Evolutionary conservation across 1,139 yeast species (phyloP), one percentile per base, ranked within the genome.

Genomic region (Pneumocystis jirovecii): DNA sequence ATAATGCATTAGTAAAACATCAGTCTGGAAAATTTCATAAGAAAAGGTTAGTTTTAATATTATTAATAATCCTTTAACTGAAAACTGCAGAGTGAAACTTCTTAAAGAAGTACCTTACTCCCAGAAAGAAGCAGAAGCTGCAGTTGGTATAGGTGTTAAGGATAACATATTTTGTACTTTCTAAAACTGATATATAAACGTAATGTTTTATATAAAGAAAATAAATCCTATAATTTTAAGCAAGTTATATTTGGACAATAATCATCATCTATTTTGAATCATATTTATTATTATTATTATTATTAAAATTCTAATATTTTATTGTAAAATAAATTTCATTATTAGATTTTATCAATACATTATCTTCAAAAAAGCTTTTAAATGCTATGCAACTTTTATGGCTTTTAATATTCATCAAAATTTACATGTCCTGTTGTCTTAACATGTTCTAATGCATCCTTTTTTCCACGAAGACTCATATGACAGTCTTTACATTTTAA

Each of bases 121-220:
- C 4, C 85, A 83, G 64, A 83, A 87, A 69, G 97, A 91, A 73
- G 86, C 96, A 50, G 90, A 89, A 72, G 96, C 96, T 59, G 97
- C 96, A 1, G 82, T 87, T 0, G 97, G 97, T 1, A 79, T 82
- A 39, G 86, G 89, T 74, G 79, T 90, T 75, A 79, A 79, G 64
- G 85, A 83, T 25, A 12, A 42, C 19, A 60, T 25, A 39, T 5
- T 60, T 42, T 39, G 40, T 25, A n/a, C 10, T 50, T n/a, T 50
- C 17, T 50, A 50, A 50, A 50, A 25, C 25, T 15, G 17, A 12
- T 29, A 25, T 19, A 12, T 25, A 25, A 40, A 40, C 19, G 19
- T 5, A 15, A 50, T 50, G 21, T 50, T 50, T 50, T 50, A 44
- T 44, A 6, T 10, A 40, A 40, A 40, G 7, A 40, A 40, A 40